Conservation (phyloP, 345 rosid species). For the Reutealis trisperma region DNA sequence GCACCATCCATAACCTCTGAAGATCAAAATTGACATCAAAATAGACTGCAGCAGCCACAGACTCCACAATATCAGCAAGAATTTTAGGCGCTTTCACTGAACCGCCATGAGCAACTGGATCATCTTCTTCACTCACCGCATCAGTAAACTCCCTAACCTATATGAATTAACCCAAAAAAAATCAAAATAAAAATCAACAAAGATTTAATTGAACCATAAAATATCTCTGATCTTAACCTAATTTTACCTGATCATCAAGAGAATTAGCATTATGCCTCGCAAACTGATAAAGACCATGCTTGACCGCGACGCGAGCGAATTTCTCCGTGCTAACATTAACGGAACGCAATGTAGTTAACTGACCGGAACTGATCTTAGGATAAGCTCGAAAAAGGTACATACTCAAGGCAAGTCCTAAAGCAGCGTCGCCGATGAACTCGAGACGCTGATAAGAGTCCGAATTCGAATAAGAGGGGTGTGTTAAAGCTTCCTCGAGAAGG, state of each 20-base stretch:
- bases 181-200: neutral
- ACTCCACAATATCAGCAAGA: conserved; percentile 76
- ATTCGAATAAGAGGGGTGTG: conserved; percentile 55
- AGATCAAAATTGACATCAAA: conserved; percentile 61
- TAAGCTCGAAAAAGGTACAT: conserved; percentile 50
- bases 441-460: conserved; percentile 61
- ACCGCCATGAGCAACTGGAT: conserved; percentile 53
- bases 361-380: conserved; percentile 54
- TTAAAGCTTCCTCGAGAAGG: conserved; percentile 63
- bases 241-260: conserved; percentile 55
- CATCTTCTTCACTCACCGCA: conserved; percentile 54
- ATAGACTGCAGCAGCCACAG: conserved; percentile 73
- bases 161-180: neutral
- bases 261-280: conserved; percentile 44
- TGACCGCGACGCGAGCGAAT: conserved; percentile 72
- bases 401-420: conserved; percentile 46
- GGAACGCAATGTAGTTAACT: conserved; percentile 57
- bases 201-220: neutral
- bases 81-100: conserved; percentile 76
- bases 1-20: conserved; percentile 61
- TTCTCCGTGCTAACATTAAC: conserved; percentile 79
- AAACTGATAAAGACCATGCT: conserved; percentile 44
- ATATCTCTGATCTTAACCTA: neutral
- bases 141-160: conserved; percentile 65
- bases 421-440: conserved; percentile 83